Evolutionary conservation across 805 yeast genomes (phyloP), one percentile per base, ranked within the genome.

Genomic region (Yamadazyma kitorensis): DNA sequence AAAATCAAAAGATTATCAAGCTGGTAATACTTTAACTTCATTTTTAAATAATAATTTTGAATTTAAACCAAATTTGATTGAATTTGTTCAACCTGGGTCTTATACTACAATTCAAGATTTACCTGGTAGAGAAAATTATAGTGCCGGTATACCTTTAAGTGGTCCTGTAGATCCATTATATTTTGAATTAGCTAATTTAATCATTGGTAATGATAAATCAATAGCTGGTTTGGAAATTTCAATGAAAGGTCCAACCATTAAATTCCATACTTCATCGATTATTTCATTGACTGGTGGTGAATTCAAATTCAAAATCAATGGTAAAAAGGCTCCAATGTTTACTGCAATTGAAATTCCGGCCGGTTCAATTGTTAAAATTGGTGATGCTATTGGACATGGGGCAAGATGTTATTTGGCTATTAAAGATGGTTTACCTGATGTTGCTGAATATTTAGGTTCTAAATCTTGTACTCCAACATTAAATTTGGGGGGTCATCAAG

Each of bases 141-240:
- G 82, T 54, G 74, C 82, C 47, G 98, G 98, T 57, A 96, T 91
- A 37, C 98, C 98, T 14, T 96, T 97, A 5, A 86, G 96, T 27
- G 98, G 98, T 28, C 96, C 98, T 37, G 91, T 89, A 96, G 98
- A 91, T 61, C 76, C 80, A 40, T 87, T 80, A 50, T 82, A 96
- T 4, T 88, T 88, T 68, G 73, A 96, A 51, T 58, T 86, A 41
- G 96, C 96, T 13, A 91, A 91, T 68, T 69, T 82, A 52, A 77
- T 86, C 49, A 97, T 91, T 27, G 97, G 97, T 37, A 93, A 91
- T 59, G 76, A 81, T 45, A 62, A 68, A 43, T 64, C 72, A 28
- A 82, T 95, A 5, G 95, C 97, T 4, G 96, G 91, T 22, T 70
- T 91, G 63, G 34, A 40, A 27, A 40, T 40, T 12, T 30, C 38